A percentile compares a stretch with the other conserved stretches of the same genome.
phyloP scores from a whole-genome alignment of 2,329 filamentous ascomycete species.

The Penicillium psychrosexuale region DNA sequence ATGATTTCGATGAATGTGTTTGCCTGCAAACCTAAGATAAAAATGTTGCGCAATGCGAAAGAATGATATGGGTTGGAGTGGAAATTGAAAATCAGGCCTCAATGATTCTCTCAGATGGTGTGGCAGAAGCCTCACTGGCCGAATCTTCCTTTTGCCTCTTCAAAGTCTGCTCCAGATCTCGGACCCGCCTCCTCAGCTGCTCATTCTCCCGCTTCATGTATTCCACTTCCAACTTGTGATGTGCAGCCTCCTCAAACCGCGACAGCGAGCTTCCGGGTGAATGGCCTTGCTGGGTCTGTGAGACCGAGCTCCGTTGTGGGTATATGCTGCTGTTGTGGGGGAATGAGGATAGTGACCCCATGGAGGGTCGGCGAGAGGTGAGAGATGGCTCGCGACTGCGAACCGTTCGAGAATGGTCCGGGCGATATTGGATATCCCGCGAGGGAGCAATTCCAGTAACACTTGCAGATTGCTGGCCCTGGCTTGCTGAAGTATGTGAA shows the following conservation, averaged over 20 bases:
- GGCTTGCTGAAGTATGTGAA: constrained; percentile 40
- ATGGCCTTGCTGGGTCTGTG: constrained; percentile 26
- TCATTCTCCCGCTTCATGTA: constrained; percentile 48
- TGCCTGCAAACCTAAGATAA: constrained; percentile 12
- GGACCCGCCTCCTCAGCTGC: constrained; percentile 42
- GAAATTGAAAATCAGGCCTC: constrained; percentile 6
- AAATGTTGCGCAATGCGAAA: constrained; percentile 6
- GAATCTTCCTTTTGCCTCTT: constrained; percentile 29
- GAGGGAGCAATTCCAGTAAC: constrained; percentile 46
- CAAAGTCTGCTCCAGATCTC: constrained; percentile 42
- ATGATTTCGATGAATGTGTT: constrained; percentile 6
- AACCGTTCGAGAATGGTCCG: constrained; percentile 26
- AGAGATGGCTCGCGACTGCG: constrained; percentile 46
- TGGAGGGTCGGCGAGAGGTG: constrained; percentile 37
- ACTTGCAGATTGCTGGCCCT: constrained; percentile 35
- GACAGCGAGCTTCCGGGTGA: constrained; percentile 30
- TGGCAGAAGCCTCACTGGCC: background rate
- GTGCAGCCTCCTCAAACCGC: constrained; percentile 43
- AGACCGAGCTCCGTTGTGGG: constrained; percentile 31
- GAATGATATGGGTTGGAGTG: background rate
- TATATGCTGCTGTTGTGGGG: constrained; percentile 26
- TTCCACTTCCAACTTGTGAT: constrained; percentile 45
- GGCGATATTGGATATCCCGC: constrained; percentile 37
- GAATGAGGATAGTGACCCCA: constrained; percentile 31
- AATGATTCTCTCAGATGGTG: background rate